These are phyloP conservation scores for Lepidium aucheri DNA, from an alignment of 345 rosid genomes.

Conservation along the genomic window DNA sequence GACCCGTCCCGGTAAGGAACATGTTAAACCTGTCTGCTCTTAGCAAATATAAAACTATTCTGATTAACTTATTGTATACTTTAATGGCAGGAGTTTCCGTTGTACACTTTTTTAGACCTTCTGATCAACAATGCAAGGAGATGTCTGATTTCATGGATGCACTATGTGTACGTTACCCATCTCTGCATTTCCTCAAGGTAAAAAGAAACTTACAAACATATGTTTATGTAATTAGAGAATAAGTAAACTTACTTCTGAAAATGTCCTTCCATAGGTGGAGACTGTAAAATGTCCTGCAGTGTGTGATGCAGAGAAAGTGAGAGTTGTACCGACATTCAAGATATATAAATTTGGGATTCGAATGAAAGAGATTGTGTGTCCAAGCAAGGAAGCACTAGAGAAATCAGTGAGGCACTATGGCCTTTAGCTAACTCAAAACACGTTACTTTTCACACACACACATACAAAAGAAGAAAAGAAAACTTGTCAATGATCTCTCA, in stretches of 20 bases:
- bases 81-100: conserved; percentile 57
- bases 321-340: conserved; percentile 92
- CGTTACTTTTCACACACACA: not conserved
- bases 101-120: conserved; percentile 56
- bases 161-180: conserved; percentile 77
- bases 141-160: conserved; percentile 66
- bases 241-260: not conserved
- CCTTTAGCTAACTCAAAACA: conserved; percentile 41
- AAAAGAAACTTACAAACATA: not conserved
- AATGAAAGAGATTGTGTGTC: conserved; percentile 88
- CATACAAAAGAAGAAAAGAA: not conserved
- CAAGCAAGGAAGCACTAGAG: conserved; percentile 80
- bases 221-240: not conserved
- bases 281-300: conserved; percentile 42
- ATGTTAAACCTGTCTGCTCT: not conserved
- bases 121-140: conserved; percentile 73
- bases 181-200: conserved; percentile 84
- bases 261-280: conserved; percentile 53
- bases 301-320: conserved; percentile 70
- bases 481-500: conserved; percentile 14
- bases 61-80: not conserved
- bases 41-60: not conserved
- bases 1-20: conserved; percentile 55
- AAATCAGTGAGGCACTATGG: conserved; percentile 94
- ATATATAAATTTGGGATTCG: conserved; percentile 74